Evolutionary conservation across 2,329 filamentous ascomycete genomes (phyloP).

Genomic region (Diaporthe sp.): DNA sequence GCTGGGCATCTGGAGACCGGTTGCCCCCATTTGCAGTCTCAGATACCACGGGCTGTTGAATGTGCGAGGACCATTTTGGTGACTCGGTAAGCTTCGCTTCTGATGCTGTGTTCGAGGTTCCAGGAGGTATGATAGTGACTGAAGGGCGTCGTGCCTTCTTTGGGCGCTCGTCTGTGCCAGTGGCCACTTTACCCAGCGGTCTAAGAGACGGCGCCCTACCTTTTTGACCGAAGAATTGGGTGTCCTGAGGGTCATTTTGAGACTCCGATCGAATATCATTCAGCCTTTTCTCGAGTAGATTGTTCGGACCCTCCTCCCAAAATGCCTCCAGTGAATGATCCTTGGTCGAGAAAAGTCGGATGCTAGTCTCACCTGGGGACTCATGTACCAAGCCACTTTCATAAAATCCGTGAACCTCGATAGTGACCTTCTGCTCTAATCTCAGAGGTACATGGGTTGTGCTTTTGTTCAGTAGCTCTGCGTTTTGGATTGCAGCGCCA

Average conservation of each 20-base stretch:
- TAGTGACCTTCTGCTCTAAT: constrained; percentile 63
- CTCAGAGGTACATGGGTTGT: constrained; percentile 58
- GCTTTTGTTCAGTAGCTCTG: constrained; percentile 48
- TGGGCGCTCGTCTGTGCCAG: neutral
- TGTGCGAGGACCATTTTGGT: neutral
- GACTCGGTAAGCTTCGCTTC: neutral
- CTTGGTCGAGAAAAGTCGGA: constrained; percentile 18
- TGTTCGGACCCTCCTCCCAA: constrained; percentile 5
- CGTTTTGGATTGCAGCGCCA: constrained; percentile 49
- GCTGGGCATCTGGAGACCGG: neutral
- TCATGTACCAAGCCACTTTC: constrained; percentile 60
- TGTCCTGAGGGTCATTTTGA: neutral
- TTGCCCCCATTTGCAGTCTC: neutral
- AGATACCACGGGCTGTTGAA: neutral
- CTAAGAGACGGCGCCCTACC: neutral
- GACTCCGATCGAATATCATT: neutral
- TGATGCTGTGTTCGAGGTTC: neutral
- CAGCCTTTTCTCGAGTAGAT: constrained; percentile 6
- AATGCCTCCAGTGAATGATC: constrained; percentile 14
- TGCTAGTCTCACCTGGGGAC: neutral
- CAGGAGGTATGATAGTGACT: neutral
- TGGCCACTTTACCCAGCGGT: neutral
- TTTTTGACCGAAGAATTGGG: neutral
- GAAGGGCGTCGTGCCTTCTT: neutral
- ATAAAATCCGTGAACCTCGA: constrained; percentile 71